Evolutionary conservation across 208 protist species (phyloP), one percentile per base, ranked within the genome.

Genomic region (Naegleria fowleri): DNA sequence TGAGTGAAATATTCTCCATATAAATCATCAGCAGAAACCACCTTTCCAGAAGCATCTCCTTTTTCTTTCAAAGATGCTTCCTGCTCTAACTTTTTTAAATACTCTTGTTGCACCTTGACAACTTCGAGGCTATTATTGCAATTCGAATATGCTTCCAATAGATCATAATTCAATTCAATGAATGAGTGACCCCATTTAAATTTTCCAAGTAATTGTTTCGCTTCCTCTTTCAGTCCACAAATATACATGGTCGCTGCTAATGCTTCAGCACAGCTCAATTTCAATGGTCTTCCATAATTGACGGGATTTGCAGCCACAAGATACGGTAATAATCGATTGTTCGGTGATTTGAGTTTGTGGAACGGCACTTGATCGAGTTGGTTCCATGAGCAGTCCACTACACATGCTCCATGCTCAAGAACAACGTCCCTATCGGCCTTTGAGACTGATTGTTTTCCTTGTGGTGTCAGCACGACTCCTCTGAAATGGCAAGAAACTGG

Each of bases 371-470:
- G 93, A 48, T 99, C 97, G 0, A 99, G 93, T 91, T 94, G 93
- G 19, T 95, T 95, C 99, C 99, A 99, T 59, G 98, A 99, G 94
- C 99, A 99, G 92, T 99, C 98, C 51, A 99, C 98, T n/a, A 99
- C 98, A 48, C 96, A 96, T n/a, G 97, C 94, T 40, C 99, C 99
- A 88, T 93, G 79, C 85, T 95, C 92, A 1, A 93, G 43, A 40
- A 99, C 95, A 48, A 98, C 91, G 29, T 95, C 96, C 19, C 91
- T 92, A 94, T 99, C 99, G 0, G 93, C 96, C 6, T 96, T 96
- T 55, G 97, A 99, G 33, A 99, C 94, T n/a, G 98, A 93, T 48
- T 96, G 92, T 83, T 95, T 95, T 5, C 97, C 98, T 41, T 94
- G 97, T 0, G 98, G 98, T 41, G 97, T 98, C 33, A 99, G 93